These are phyloP conservation scores for Lactarius akahatsu DNA, from an alignment of 768 basidiomycete genomes.

Conservation along the genomic window DNA sequence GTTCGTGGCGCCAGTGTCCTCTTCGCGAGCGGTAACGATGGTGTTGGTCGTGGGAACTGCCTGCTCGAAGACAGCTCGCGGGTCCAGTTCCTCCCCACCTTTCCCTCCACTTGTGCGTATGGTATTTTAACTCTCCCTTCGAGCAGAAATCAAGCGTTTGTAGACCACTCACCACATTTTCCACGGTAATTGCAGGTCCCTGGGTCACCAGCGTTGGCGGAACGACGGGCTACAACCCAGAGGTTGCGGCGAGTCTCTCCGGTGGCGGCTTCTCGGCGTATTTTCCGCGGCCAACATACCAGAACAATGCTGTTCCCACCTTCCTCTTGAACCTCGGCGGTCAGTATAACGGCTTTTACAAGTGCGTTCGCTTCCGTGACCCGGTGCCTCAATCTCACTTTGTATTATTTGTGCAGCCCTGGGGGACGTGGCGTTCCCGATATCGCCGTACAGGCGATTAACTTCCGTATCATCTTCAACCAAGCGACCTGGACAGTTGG, in stretches of 20 bases:
- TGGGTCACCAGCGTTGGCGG: neutral
- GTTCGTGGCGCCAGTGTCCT: too few species aligned
- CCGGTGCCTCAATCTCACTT: neutral
- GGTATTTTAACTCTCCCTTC: too few species aligned
- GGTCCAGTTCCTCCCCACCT: too few species aligned
- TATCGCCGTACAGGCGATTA: neutral
- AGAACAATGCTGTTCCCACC: too few species aligned
- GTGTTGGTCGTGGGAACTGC: too few species aligned
- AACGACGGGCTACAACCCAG: neutral
- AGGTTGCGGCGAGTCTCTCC: too few species aligned
- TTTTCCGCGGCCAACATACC: too few species aligned
- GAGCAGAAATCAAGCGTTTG: too few species aligned
- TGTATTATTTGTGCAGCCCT: neutral
- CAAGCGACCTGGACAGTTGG: fast-evolving
- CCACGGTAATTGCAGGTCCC: neutral
- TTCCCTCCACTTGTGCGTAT: too few species aligned
- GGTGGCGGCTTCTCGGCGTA: too few species aligned
- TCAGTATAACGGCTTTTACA: neutral
- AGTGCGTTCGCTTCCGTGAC: neutral
- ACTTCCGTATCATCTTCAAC: fast-evolving
- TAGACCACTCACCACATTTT: neutral
- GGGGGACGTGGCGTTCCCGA: neutral
- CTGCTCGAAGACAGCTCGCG: too few species aligned
- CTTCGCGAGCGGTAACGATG: too few species aligned
- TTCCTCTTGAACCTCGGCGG: neutral